Conservation (phyloP, 306 rosid genomes). For the Medicago truncatula region MtrunA17r5.0-ANR NC_053045.1:53774501-53775000, state of each 20-base stretch:
- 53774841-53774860: not conserved
- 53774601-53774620: too few species aligned
- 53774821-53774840: not conserved
- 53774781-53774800: not conserved
- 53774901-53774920: not conserved
- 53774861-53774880: not conserved
- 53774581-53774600: not conserved
- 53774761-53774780: conserved; percentile 58
- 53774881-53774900: not conserved
- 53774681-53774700: conserved; percentile 69
- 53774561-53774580: conserved; percentile 24
- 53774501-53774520: conserved; percentile 22
- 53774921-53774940: conserved; percentile 42
- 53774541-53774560: conserved; percentile 32
- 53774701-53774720: conserved; percentile 56
- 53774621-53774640: not conserved
- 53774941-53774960: conserved; percentile 33
- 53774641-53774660: conserved; percentile 52
- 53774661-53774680: conserved; percentile 66
- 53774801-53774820: not conserved
- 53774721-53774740: conserved; percentile 35
- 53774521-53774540: conserved; percentile 2
- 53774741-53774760: conserved; percentile 50
- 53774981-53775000: conserved; percentile 24
- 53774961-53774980: conserved; percentile 44